A percentile compares a stretch with the other conserved stretches of the same genome.
These are phyloP conservation scores for Arctium lappa DNA, from an alignment of 129 eudicot species.

Conservation along the genomic window DNA sequence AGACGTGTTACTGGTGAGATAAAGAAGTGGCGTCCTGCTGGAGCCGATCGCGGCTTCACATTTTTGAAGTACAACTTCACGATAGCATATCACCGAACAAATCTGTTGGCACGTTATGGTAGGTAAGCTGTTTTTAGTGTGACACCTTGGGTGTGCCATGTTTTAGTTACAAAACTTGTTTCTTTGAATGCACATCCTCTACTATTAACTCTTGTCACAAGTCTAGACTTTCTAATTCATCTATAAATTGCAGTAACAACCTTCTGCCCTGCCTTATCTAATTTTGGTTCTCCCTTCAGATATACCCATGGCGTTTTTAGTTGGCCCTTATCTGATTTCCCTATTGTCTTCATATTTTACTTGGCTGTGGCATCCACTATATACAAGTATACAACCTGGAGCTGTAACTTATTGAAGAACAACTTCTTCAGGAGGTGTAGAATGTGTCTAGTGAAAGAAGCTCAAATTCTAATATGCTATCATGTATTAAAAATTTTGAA, in stretches of 20 bases:
- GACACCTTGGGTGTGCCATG: not conserved
- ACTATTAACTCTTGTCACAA: not conserved
- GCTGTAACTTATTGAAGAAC: not conserved
- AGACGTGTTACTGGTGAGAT: conserved; percentile 62
- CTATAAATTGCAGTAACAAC: not conserved
- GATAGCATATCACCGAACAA: conserved; percentile 91
- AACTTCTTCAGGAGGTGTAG: not conserved
- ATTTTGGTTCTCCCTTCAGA: not conserved
- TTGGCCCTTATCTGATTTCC: not conserved
- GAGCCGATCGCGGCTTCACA: conserved; percentile 92
- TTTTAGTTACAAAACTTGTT: not conserved
- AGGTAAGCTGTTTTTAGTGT: conserved; percentile 68
- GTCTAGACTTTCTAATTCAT: not conserved
- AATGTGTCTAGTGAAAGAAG: not conserved
- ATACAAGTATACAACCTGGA: not conserved
- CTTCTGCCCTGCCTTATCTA: conserved; percentile 3
- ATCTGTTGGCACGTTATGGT: conserved; percentile 93
- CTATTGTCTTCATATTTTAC: not conserved
- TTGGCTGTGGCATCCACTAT: not conserved
- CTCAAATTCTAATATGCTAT: not conserved
- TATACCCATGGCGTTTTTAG: not conserved
- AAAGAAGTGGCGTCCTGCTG: conserved; percentile 97
- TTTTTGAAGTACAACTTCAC: conserved; percentile 85
- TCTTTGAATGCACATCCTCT: not conserved
- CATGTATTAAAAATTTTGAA: not conserved